phyloP scores from a whole-genome alignment of 495 filamentous ascomycete genomes.

The Tuber indicum region DNA sequence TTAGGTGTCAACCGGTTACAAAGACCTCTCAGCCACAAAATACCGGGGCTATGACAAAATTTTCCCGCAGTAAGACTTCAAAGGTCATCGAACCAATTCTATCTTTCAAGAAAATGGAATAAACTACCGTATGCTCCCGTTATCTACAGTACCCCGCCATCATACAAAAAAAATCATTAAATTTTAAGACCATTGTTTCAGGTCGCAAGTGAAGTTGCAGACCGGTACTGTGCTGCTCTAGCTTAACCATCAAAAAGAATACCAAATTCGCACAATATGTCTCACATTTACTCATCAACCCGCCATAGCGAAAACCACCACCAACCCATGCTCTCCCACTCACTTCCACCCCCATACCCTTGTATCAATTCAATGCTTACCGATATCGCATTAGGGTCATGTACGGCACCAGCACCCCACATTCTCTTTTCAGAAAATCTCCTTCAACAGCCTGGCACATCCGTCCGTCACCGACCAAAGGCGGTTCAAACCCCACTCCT shows the following conservation, averaged over 20 bases:
- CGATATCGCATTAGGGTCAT: background rate
- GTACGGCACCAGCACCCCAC: background rate
- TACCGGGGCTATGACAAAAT: background rate
- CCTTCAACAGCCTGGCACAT: background rate
- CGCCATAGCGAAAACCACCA: background rate
- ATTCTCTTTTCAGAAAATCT: background rate
- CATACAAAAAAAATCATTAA: background rate
- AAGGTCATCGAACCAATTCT: no score
- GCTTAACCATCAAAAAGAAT: background rate
- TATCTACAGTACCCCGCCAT: background rate
- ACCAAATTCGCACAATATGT: background rate
- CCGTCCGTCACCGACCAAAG: background rate
- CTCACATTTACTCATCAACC: background rate
- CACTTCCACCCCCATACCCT: background rate
- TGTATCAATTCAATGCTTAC: background rate
- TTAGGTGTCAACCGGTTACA: no score
- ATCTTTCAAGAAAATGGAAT: no score
- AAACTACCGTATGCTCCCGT: no score
- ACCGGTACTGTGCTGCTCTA: no score
- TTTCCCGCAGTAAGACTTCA: background rate
- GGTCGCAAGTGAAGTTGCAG: background rate
- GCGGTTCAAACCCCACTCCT: background rate
- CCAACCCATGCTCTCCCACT: background rate
- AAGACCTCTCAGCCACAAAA: no score
- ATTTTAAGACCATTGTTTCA: background rate